Percentiles rank a stretch among this genome's conserved stretches.
Conservation (phyloP, 164 flowering plant genomes). For the Houttuynia cordata region DNA sequence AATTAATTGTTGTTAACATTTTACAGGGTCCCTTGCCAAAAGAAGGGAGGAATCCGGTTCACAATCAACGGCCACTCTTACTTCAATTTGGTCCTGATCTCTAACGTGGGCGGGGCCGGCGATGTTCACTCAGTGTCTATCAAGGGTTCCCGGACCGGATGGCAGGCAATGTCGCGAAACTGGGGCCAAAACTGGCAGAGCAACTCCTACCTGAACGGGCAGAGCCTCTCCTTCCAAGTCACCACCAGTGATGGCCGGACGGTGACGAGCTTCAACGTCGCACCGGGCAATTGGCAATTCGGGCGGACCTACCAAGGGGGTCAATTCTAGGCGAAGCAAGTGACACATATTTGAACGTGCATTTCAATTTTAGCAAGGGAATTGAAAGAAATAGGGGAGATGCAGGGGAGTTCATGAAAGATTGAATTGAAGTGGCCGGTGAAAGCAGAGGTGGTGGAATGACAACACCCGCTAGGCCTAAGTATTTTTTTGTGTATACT, state of each 20-base stretch:
- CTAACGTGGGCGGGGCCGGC: constrained; percentile 40
- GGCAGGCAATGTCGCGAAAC: constrained; percentile 41
- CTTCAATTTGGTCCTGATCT: constrained; percentile 36
- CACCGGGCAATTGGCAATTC: constrained; percentile 31
- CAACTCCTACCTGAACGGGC: constrained; percentile 29
- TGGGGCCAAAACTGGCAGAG: constrained; percentile 54
- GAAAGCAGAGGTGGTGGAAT: constrained; percentile 42
- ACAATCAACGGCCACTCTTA: constrained; percentile 39
- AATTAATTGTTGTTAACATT: background rate
- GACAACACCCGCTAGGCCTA: constrained; percentile 35
- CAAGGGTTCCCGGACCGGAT: constrained; percentile 29
- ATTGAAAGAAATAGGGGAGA: background rate
- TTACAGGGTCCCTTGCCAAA: constrained; percentile 34
- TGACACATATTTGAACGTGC: background rate
- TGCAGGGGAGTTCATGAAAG: too few relatives aligned
- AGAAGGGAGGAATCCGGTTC: constrained; percentile 43
- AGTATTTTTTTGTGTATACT: background rate
- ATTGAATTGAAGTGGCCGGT: constrained; percentile 10
- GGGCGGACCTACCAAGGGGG: constrained; percentile 36
- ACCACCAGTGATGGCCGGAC: constrained; percentile 37
- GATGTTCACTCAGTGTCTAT: constrained; percentile 31
- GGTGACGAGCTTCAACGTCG: constrained; percentile 22
- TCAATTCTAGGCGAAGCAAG: constrained; percentile 15
- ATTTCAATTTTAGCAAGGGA: background rate
- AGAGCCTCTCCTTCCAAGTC: constrained; percentile 38